phyloP scores from a whole-genome alignment of 2,329 filamentous ascomycete genomes.

The Zasmidium angulare region DNA sequence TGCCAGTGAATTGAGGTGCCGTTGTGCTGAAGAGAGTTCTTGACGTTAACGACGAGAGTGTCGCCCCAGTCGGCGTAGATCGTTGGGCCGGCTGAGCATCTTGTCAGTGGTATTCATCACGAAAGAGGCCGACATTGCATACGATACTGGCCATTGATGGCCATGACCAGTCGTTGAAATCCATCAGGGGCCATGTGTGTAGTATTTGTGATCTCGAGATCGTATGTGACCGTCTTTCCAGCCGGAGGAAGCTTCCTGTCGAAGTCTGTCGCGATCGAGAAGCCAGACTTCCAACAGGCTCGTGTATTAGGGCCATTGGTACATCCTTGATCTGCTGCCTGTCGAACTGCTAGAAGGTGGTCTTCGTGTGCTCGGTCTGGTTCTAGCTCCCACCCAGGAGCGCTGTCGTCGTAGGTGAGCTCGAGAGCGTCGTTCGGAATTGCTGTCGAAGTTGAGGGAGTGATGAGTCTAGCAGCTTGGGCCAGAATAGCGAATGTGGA shows the following conservation, averaged over 20 bases:
- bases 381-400: background rate
- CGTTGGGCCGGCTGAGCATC: constrained; percentile 54
- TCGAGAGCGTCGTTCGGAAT: background rate
- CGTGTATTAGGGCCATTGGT: constrained; percentile 42
- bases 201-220: constrained; percentile 33
- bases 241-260: constrained; percentile 44
- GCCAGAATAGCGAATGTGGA: constrained; percentile 1
- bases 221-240: constrained; percentile 39
- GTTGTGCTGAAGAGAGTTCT: constrained; percentile 53
- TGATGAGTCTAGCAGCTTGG: background rate
- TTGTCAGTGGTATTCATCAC: background rate
- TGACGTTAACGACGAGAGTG: constrained; percentile 47
- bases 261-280: constrained; percentile 47
- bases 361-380: background rate
- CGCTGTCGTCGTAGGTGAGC: background rate
- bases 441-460: background rate
- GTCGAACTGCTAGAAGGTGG: constrained; percentile 5
- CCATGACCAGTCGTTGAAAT: constrained; percentile 31
- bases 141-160: constrained; percentile 64
- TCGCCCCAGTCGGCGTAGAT: constrained; percentile 53
- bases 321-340: constrained; percentile 30
- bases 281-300: constrained; percentile 45
- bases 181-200: constrained; percentile 42
- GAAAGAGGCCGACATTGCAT: background rate
- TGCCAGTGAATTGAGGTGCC: constrained; percentile 64